A percentile compares a stretch with the other conserved stretches of the same genome.
Conservation (phyloP, 1,284 basidiomycete species). For the Exobasidium cylindrosporum region DNA sequence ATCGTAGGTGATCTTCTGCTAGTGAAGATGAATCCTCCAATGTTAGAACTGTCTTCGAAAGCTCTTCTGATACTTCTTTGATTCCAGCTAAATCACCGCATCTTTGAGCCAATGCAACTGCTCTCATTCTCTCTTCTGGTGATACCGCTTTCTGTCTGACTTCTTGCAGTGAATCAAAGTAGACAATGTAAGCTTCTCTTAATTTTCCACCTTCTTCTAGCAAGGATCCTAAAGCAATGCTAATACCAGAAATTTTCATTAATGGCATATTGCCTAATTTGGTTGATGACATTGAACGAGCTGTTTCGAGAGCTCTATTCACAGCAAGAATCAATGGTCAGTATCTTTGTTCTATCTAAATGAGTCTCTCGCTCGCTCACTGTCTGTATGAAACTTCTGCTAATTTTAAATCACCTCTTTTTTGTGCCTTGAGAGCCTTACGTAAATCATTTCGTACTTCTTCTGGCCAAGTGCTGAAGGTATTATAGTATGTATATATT, state of each 20-base stretch:
- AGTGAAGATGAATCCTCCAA: neutral
- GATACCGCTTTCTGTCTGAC: neutral
- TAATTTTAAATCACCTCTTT: slow-evolving; percentile 39
- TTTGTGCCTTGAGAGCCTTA: slow-evolving; percentile 47
- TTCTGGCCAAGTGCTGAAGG: slow-evolving; percentile 53
- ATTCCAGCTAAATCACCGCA: slow-evolving; percentile 41
- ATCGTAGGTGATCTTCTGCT: slow-evolving; percentile 48
- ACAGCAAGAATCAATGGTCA: neutral
- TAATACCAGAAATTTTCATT: slow-evolving; percentile 53
- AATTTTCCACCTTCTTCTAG: slow-evolving; percentile 43
- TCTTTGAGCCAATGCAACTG: slow-evolving; percentile 46
- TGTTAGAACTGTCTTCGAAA: neutral
- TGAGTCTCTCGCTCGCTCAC: slow-evolving; percentile 8
- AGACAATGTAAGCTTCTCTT: slow-evolving; percentile 28
- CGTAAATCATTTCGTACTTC: slow-evolving; percentile 50
- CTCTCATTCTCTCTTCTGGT: slow-evolving; percentile 39
- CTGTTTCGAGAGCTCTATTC: slow-evolving; percentile 13
- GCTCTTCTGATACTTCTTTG: slow-evolving; percentile 19
- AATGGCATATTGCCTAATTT: slow-evolving; percentile 16
- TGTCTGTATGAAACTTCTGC: slow-evolving; percentile 39
- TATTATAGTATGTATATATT: slow-evolving; percentile 51
- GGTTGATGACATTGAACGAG: neutral
- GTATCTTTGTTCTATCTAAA: too few relatives aligned
- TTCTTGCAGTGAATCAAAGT: slow-evolving; percentile 45
- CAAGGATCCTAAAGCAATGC: slow-evolving; percentile 47